Evolutionary conservation across 441 rosid species (phyloP).

Genomic region (Arabidopsis lyrata): DNA sequence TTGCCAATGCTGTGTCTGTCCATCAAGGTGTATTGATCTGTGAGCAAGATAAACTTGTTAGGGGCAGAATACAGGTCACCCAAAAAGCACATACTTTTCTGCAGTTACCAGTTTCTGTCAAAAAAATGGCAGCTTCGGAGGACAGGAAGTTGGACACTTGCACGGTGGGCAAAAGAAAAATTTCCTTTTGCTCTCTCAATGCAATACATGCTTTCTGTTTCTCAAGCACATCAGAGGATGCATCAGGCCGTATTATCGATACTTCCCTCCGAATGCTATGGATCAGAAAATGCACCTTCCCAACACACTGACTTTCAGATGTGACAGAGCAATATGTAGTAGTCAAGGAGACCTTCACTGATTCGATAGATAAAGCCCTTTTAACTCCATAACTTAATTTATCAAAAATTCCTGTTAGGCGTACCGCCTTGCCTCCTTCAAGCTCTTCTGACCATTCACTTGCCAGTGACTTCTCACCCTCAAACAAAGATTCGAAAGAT

Average conservation of each 20-base stretch:
- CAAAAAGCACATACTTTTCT: slow-evolving; percentile 37
- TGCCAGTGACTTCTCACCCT: slow-evolving; percentile 54
- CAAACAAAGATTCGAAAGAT: slow-evolving; percentile 52
- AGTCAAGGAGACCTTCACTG: slow-evolving; percentile 72
- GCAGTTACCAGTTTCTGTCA: slow-evolving; percentile 78
- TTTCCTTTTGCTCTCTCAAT: slow-evolving; percentile 87
- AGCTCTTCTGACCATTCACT: slow-evolving; percentile 94
- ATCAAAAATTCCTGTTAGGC: slow-evolving; percentile 87
- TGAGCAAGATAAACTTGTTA: slow-evolving; percentile 50
- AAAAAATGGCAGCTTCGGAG: slow-evolving; percentile 71
- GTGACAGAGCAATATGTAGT: slow-evolving; percentile 75
- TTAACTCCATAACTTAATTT: slow-evolving; percentile 82
- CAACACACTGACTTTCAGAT: slow-evolving; percentile 55
- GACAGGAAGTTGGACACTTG: slow-evolving; percentile 79
- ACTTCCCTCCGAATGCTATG: slow-evolving; percentile 80
- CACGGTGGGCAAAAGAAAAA: slow-evolving; percentile 92
- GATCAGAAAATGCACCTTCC: slow-evolving; percentile 82
- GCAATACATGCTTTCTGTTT: slow-evolving; percentile 59
- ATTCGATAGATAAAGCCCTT: slow-evolving; percentile 69
- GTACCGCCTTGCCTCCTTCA: slow-evolving; percentile 92
- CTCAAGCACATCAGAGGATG: slow-evolving; percentile 53
- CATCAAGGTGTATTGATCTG: slow-evolving; percentile 56
- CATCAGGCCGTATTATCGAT: slow-evolving; percentile 72
- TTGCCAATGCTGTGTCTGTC: slow-evolving; percentile 65
- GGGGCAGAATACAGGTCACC: slow-evolving; percentile 27